These are phyloP conservation scores for Candida khao-thaluensis DNA, from an alignment of 805 yeast genomes.

Conservation along the genomic window DNA sequence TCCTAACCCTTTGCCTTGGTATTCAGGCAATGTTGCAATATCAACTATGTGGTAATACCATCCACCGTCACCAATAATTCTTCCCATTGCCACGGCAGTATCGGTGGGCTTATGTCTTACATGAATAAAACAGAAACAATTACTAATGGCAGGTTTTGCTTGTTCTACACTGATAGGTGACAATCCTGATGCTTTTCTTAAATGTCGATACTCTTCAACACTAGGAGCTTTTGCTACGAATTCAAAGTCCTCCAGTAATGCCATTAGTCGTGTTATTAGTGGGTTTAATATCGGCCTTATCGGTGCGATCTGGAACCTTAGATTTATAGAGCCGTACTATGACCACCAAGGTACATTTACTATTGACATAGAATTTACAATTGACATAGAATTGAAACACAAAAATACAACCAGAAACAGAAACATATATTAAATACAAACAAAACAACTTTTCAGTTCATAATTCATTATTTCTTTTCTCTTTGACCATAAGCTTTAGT, in stretches of 20 bases:
- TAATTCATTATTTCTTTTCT: slow-evolving; percentile 12
- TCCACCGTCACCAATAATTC: slow-evolving; percentile 12
- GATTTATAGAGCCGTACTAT: no score
- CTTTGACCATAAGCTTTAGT: slow-evolving; percentile 69
- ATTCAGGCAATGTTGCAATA: slow-evolving; percentile 10
- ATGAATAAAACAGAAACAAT: slow-evolving; percentile 5
- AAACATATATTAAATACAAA: no score
- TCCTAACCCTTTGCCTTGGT: slow-evolving; percentile 10
- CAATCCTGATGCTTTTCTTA: slow-evolving; percentile 7
- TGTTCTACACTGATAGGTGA: slow-evolving; percentile 5
- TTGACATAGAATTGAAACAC: no score
- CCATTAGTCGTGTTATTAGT: no score
- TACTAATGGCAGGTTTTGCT: slow-evolving; percentile 2
- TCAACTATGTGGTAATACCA: slow-evolving; percentile 11
- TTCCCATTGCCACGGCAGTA: slow-evolving; percentile 10
- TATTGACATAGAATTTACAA: no score
- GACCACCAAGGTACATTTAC: no score
- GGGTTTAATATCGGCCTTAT: no score
- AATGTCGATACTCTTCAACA: slow-evolving; percentile 5
- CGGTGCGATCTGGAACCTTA: no score
- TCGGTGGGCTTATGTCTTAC: background rate
- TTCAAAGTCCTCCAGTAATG: background rate
- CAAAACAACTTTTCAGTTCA: no score
- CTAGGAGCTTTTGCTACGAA: slow-evolving; percentile 1
- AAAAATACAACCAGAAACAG: no score